A percentile compares a stretch with the other conserved stretches of the same genome.
These are phyloP conservation scores for Calonectria hawksworthii DNA, from an alignment of 2,329 filamentous ascomycete genomes.

Conservation along the genomic window DNA sequence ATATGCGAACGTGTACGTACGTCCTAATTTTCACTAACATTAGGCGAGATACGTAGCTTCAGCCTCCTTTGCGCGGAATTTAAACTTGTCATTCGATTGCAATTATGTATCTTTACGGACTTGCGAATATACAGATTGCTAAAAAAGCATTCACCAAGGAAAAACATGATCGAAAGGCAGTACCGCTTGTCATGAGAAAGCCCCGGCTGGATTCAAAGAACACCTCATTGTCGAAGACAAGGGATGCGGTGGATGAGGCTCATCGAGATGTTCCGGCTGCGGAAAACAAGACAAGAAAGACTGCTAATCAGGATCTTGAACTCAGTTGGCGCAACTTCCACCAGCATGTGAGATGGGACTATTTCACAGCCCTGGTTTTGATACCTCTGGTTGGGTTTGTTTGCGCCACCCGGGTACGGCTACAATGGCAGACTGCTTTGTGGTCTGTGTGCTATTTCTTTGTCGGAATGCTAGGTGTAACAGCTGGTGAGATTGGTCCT, in stretches of 20 bases:
- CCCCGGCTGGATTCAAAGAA: not conserved
- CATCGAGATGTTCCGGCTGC: not conserved
- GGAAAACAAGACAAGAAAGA: not conserved
- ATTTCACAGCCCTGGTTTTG: not conserved
- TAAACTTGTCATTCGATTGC: no score
- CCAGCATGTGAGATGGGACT: not conserved
- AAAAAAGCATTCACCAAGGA: not conserved
- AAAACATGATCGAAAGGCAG: not conserved
- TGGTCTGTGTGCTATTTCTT: not conserved
- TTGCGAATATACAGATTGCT: not conserved
- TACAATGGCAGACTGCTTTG: not conserved
- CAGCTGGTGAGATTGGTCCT: not conserved
- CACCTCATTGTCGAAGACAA: not conserved
- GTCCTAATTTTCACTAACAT: no score
- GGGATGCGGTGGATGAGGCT: not conserved
- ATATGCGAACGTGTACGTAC: no score
- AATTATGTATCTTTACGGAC: not conserved
- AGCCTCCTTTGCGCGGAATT: no score
- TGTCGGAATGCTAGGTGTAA: not conserved
- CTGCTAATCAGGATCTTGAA: not conserved
- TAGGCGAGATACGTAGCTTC: no score
- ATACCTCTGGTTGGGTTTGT: not conserved
- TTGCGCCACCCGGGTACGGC: not conserved
- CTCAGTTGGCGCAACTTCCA: not conserved
- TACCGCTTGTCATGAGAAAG: not conserved